Evolutionary conservation across 345 rosid species (phyloP), one percentile per base, ranked within the genome.

Genomic region (Odontarrhena argentea): DNA sequence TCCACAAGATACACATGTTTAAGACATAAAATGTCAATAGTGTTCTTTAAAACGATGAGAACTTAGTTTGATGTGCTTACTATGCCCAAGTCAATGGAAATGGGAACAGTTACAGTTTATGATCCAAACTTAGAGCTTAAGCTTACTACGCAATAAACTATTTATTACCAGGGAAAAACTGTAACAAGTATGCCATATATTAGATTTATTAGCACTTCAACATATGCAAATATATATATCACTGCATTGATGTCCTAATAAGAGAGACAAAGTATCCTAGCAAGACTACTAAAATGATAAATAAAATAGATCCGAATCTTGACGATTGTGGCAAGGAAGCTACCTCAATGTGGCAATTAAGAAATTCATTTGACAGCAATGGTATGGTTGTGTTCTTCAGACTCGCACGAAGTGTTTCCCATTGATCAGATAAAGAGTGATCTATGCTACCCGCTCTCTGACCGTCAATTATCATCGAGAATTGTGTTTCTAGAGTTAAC

Each of bases 301-400:
- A 26, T 53, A 88, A 48, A 34, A 86, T 14, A 40, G 74, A 80
- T 58, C 75, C 61, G 72, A 75, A 84, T 80, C 82, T 76, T 63
- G 84, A 77, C 36, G 74, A 69, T 74, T 30, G 79, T 84, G 87
- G 60, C 83, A 76, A 81, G 78, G 81, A 79, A 77, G 83, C 92
- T 90, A 94, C 99, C 99, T 90, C 76, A 75, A 69, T 46, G 35
- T 79, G 46, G 80, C 79, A 72, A 65, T 77, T 66, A 43, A 75
- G 68, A 48, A 25, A 35, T 9, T 62, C 70, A 58, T 71, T 83
- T 50, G 82, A 73, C 45, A 73, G 56, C 69, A 86, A 37, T 9
- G 75, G 75, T 54, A 77, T 48, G 28, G 83, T 55, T 58, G 74
- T 76, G 76, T 30, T 75, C 69, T 77, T 71, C 66, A 90, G 71